Conservation (phyloP, 73 alveolate genomes). For the Tetrahymena malaccensis region DNA sequence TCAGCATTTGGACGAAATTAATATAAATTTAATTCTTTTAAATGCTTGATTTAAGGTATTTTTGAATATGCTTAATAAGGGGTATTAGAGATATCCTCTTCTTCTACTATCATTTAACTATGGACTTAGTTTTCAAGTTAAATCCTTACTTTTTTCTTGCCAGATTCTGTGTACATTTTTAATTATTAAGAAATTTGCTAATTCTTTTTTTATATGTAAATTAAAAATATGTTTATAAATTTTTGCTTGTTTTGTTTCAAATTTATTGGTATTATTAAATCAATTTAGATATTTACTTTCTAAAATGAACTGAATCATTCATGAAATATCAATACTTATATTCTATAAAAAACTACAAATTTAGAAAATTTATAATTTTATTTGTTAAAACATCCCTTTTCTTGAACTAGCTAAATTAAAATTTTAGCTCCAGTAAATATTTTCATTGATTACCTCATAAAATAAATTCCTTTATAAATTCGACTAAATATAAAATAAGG, state of each 20-base stretch:
- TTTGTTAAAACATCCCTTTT: background rate
- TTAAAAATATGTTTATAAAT: no score
- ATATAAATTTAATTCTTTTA: background rate
- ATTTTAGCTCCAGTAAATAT: background rate
- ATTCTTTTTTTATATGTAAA: no score
- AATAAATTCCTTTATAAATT: no score
- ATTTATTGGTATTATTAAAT: background rate
- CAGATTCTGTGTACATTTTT: background rate
- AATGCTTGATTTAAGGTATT: background rate
- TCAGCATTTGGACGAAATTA: background rate
- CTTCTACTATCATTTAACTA: background rate
- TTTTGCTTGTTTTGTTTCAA: background rate
- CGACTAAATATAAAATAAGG: no score
- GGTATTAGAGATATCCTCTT: background rate
- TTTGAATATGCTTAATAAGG: background rate
- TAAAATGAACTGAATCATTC: background rate
- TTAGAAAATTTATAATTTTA: no score
- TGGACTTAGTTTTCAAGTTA: background rate
- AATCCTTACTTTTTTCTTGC: background rate
- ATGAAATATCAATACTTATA: background rate
- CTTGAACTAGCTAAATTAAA: background rate
- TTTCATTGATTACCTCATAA: no score
- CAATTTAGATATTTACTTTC: background rate
- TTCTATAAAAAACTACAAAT: background rate
- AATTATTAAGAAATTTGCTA: background rate